A percentile compares a stretch with the other conserved stretches of the same genome.
Evolutionary conservation across 495 filamentous ascomycete genomes (phyloP).

Genomic region (Penicillium nucicola): DNA sequence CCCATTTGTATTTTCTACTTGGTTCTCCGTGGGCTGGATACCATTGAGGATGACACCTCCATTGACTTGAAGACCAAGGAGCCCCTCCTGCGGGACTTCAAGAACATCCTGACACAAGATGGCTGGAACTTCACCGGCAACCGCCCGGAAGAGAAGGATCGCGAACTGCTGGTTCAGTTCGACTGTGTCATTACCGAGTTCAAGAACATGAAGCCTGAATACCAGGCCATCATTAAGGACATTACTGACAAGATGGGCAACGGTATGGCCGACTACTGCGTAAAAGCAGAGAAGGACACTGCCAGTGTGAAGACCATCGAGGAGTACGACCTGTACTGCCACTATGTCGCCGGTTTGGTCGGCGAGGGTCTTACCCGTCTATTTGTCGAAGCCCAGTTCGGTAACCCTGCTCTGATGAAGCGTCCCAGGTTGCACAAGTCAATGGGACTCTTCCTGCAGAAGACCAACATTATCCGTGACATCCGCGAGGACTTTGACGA

Average conservation of each 20-base stretch:
- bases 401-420: constrained; percentile 77
- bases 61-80: constrained; percentile 78
- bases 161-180: constrained; percentile 88
- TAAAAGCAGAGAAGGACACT: constrained; percentile 73
- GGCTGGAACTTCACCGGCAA: constrained; percentile 88
- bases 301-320: constrained; percentile 78
- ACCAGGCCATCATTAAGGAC: constrained; percentile 85
- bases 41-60: constrained; percentile 98
- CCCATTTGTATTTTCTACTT: constrained; percentile 94
- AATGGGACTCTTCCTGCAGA: constrained; percentile 96
- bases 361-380: constrained; percentile 89
- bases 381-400: constrained; percentile 84
- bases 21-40: constrained; percentile 84
- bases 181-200: constrained; percentile 82
- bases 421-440: constrained; percentile 81
- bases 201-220: constrained; percentile 81
- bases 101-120: constrained; percentile 70
- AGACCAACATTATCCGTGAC: constrained; percentile 98
- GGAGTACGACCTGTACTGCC: constrained; percentile 94
- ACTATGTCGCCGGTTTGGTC: constrained; percentile 95
- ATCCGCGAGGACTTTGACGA: constrained; percentile 87
- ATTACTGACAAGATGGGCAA: constrained; percentile 95
- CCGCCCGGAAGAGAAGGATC: constrained; percentile 90
- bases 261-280: constrained; percentile 93
- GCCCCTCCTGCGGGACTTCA: constrained; percentile 78